Conservation (phyloP, 2,329 filamentous ascomycete genomes). For the Monilinia aucupariae region DNA sequence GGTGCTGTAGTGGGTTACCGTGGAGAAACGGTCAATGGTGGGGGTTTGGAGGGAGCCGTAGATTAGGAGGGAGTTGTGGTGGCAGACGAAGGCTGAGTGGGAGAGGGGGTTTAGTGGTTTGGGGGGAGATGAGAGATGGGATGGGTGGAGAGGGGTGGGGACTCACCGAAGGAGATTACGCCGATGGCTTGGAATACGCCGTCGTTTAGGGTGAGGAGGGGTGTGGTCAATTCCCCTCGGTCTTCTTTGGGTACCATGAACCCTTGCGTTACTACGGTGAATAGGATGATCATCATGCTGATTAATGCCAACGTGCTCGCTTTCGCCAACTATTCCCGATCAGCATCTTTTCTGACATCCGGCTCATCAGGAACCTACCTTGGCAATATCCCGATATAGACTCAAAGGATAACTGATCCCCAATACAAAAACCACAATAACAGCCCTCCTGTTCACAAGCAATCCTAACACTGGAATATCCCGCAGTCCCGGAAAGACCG, state of each 20-base stretch:
- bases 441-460: constrained; percentile 71
- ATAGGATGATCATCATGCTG: constrained; percentile 85
- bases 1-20: constrained; percentile 91
- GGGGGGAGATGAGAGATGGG: constrained; percentile 28
- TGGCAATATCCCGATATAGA: constrained; percentile 92
- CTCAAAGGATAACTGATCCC: constrained; percentile 86
- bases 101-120: constrained; percentile 25
- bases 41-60: constrained; percentile 93
- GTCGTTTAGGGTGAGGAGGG: constrained; percentile 70
- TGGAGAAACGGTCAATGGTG: constrained; percentile 89
- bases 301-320: constrained; percentile 88
- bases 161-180: constrained; percentile 89
- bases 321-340: constrained; percentile 68
- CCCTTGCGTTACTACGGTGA: constrained; percentile 83
- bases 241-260: constrained; percentile 65
- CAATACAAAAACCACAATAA: constrained; percentile 83
- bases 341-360: neutral
- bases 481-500: constrained; percentile 71
- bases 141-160: neutral
- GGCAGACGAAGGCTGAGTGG: constrained; percentile 56
- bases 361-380: constrained; percentile 50
- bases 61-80: constrained; percentile 96
- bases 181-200: constrained; percentile 95
- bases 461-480: constrained; percentile 74
- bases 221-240: constrained; percentile 64